These are phyloP conservation scores for Crithidia brevicula DNA, from an alignment of 208 protist genomes.

Conservation along the genomic window DNA sequence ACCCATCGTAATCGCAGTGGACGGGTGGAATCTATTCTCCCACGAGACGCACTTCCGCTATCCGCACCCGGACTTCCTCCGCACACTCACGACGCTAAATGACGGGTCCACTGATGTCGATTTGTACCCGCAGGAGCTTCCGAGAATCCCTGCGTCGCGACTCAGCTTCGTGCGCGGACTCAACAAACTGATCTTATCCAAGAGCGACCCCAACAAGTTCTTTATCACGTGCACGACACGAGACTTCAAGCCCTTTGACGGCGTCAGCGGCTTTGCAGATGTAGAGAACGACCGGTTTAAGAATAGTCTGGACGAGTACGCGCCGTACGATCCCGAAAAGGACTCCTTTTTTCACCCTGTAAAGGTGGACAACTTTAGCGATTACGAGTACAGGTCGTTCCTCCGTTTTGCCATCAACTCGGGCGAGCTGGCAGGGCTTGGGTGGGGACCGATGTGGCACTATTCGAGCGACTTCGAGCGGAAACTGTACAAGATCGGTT, in stretches of 20 bases:
- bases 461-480: constrained; percentile 91
- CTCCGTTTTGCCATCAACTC: constrained; percentile 91
- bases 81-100: constrained; percentile 78
- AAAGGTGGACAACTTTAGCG: constrained; percentile 84
- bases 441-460: constrained; percentile 93
- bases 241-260: constrained; percentile 92
- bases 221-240: constrained; percentile 91
- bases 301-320: constrained; percentile 90
- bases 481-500: constrained; percentile 93
- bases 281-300: constrained; percentile 80
- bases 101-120: constrained; percentile 85
- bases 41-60: constrained; percentile 93
- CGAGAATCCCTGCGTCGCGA: constrained; percentile 86
- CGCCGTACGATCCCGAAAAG: constrained; percentile 87
- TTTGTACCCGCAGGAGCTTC: constrained; percentile 88
- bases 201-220: constrained; percentile 87
- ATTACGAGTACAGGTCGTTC: constrained; percentile 91
- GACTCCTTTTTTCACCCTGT: constrained; percentile 92
- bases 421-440: constrained; percentile 89
- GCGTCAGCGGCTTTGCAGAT: constrained; percentile 83
- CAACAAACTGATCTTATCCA: constrained; percentile 87
- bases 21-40: constrained; percentile 91
- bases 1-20: constrained; percentile 89
- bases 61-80: constrained; percentile 90
- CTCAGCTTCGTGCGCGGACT: constrained; percentile 90